Evolutionary conservation across 352 stramenopile species (phyloP), one percentile per base, ranked within the genome.

Genomic region (Thraustochytrium sp.): DNA sequence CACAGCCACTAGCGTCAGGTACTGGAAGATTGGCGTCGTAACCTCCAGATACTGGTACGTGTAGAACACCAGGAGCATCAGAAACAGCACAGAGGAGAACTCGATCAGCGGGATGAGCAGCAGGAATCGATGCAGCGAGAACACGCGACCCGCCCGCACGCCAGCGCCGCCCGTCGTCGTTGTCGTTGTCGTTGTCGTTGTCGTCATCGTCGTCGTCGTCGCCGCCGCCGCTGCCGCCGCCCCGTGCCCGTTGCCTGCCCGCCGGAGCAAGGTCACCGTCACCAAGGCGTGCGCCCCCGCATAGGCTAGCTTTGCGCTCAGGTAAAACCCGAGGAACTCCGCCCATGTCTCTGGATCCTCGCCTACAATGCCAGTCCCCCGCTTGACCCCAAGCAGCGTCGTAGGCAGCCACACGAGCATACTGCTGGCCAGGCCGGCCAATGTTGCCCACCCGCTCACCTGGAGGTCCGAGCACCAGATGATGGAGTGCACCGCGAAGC

Each of bases 401-500:
- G 36, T 16, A 44, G 36, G 36, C 0, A 72, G 16, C 59, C 59
- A 72, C 11, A 72, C 59, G 16, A 49, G 8, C 26, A 72, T 5
- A 29, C 59, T 72, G 9, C 5, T 55, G 1, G 21, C 59, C 16
- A 72, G 59, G 46, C 59, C 59, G 1, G 26, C 36, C 59, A 72
- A 26, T 18, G 59, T 72, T 21, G 59, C 21, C 59, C 59, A 72
- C 23, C 59, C 59, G 26, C 59, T 72, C 11, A 72, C 31, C 42
- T 26, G 46, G 9, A 46, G 42, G 59, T 55, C 31, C 13, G 59
- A 72, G 34, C 59, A 31, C 59, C 59, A 72, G n/a, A 72, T 72
- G 59, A 72, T 72, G 13, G 59, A 72, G 40, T 72, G 59, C n/a
- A 72, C n/a, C 13, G 59, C 59, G 46, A 72, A 72, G 40, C 59